Base-by-base conservation (phyloP, 495 filamentous ascomycete genomes). In the Wilcoxina mikolae region DNA sequence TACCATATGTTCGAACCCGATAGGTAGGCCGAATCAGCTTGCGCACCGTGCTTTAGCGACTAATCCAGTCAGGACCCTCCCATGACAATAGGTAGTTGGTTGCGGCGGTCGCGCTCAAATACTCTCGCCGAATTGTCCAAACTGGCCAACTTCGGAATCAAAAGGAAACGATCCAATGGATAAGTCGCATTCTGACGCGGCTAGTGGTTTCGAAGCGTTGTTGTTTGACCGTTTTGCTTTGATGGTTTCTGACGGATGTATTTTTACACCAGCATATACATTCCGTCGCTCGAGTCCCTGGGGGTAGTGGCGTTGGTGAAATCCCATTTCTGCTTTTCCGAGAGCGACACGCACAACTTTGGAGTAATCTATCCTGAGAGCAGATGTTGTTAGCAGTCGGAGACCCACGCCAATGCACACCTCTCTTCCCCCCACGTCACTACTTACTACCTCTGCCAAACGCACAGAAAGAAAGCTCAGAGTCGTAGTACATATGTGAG, bases 281-380 rank as follows among this genome's bases (percentile, higher is more conserved):
- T 49, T 49, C 46, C 46, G 27, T 29, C 11, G 35, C 35, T 39
- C 35, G 3, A 15, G 4, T 15, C 20, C 35, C 4, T 12, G 20
- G 35, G 35, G 1, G 35, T 39, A 3, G 7, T n/a, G 31, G 1
- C 20, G 20, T 18, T 39, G 35, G 35, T 39, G 46, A 23, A 23
- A 49, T 49, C 46, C 46, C 46, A 49, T 49, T 49, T 49, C 46
- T 49, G 46, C 46, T 49, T 49, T 27, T 49, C 46, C 46, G 46
- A 49, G 46, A 49, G 46, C 23, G 46, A 49, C 46, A 49, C 46
- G 46, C 46, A 49, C 46, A 49, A 46, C 43, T 46, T 15, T 46
- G n/a, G 23, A 46, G 46, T 25, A 49, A 49, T 49, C 46, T 49
- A 49, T 29, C 43, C 22, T 49, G 23, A 27, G 25, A 49, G 27